phyloP scores from a whole-genome alignment of 768 basidiomycete genomes.

The Albatrellus ellisii region DNA sequence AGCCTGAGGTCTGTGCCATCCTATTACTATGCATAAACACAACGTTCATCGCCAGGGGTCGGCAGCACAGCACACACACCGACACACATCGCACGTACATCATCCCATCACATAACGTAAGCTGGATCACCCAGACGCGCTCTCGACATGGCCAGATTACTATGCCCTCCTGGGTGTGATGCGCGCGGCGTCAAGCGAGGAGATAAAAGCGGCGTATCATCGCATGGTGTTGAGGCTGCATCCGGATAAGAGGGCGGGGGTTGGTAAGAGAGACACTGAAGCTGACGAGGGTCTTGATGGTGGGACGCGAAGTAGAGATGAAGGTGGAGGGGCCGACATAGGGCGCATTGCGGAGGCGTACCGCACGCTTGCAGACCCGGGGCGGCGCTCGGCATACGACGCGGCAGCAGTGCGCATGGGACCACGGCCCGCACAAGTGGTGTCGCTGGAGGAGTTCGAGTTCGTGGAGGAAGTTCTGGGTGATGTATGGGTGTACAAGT shows the following conservation, averaged over 20 bases:
- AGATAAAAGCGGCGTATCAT: constrained; percentile 65
- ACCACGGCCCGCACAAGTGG: constrained; percentile 61
- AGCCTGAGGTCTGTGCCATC: no score
- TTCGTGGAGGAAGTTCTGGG: constrained; percentile 30
- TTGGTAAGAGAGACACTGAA: no score
- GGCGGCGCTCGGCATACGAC: constrained; percentile 42
- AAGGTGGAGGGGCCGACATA: constrained; percentile 22
- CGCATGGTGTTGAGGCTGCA: constrained; percentile 49
- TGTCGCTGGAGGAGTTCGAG: constrained; percentile 66
- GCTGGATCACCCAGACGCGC: no score
- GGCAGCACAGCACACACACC: no score
- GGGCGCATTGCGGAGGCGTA: constrained; percentile 58
- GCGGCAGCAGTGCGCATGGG: constrained; percentile 15
- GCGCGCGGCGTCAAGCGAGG: constrained; percentile 31
- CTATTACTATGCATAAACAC: no score
- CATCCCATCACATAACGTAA: no score
- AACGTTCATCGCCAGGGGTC: no score
- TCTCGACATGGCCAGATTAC: constrained; percentile 27
- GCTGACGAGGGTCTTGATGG: neutral
- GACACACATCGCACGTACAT: no score
- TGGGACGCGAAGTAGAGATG: no score
- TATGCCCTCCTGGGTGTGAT: constrained; percentile 46
- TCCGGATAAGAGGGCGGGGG: constrained; percentile 52
- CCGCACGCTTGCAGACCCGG: constrained; percentile 37
- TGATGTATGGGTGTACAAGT: constrained; percentile 42